A percentile compares a stretch with the other conserved stretches of the same genome.
Evolutionary conservation across 176 grass and related monocot species (phyloP).

Genomic region (Bonia amplexicaulis): DNA sequence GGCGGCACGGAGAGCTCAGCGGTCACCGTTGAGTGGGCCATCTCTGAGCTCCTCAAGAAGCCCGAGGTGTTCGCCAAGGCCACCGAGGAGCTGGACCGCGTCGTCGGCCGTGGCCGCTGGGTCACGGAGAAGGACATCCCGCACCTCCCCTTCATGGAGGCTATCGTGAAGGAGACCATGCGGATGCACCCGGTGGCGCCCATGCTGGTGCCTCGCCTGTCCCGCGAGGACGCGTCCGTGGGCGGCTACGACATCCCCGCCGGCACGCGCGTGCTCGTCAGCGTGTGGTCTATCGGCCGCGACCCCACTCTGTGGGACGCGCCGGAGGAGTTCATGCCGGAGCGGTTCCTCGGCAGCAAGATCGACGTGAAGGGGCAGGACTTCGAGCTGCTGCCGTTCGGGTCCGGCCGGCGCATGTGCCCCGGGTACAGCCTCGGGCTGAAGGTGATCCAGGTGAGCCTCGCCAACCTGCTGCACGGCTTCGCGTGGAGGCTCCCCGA

Average conservation of each 20-base stretch:
- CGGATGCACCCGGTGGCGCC: constrained; percentile 55
- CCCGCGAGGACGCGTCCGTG: constrained; percentile 31
- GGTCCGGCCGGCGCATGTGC: constrained; percentile 64
- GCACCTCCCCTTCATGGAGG: constrained; percentile 42
- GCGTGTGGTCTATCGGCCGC: constrained; percentile 57
- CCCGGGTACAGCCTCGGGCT: constrained; percentile 60
- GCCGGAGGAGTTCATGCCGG: constrained; percentile 49
- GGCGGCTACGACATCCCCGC: constrained; percentile 55
- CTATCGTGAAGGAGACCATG: constrained; percentile 72
- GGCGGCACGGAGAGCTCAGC: constrained; percentile 66
- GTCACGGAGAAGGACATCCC: constrained; percentile 56
- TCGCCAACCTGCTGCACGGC: constrained; percentile 63
- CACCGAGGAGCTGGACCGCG: constrained; percentile 55
- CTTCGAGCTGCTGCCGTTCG: constrained; percentile 62
- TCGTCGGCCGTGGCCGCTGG: constrained; percentile 49
- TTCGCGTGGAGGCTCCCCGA: constrained; percentile 52
- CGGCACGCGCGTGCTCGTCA: constrained; percentile 56
- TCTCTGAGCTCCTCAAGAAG: constrained; percentile 55
- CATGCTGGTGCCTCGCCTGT: constrained; percentile 46
- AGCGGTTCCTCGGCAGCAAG: constrained; percentile 42
- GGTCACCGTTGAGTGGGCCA: constrained; percentile 51
- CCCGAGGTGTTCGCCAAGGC: constrained; percentile 51
- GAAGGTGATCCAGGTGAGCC: constrained; percentile 65
- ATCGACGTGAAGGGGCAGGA: constrained; percentile 72
- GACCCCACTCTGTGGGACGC: constrained; percentile 52